phyloP scores from a whole-genome alignment of 2,329 filamentous ascomycete genomes.

The Phaeosphaeria sp. region DNA sequence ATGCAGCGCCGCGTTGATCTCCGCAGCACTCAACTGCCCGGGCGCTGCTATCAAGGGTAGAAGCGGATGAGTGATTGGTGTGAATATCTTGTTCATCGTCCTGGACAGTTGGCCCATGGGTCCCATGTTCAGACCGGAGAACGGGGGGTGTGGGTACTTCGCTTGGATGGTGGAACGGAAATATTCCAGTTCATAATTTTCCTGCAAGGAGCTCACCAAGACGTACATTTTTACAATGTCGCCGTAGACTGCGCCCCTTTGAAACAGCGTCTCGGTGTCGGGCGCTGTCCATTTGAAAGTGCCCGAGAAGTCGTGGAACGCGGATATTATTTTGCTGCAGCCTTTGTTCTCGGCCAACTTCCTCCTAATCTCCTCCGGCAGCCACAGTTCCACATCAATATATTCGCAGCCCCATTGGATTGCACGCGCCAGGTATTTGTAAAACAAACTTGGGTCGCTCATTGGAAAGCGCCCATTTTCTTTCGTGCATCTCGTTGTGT shows the following conservation, averaged over 20 bases:
- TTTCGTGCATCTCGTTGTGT: slow-evolving; percentile 80
- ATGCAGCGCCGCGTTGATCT: slow-evolving; percentile 81
- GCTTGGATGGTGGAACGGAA: slow-evolving; percentile 79
- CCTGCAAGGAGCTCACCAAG: slow-evolving; percentile 79
- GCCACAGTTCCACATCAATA: slow-evolving; percentile 86
- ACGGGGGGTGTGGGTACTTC: slow-evolving; percentile 73
- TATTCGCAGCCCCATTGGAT: slow-evolving; percentile 92
- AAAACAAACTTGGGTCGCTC: slow-evolving; percentile 76
- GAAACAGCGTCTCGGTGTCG: slow-evolving; percentile 74
- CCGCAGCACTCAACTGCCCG: slow-evolving; percentile 82
- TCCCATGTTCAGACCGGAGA: slow-evolving; percentile 88
- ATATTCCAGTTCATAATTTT: slow-evolving; percentile 90
- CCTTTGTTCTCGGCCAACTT: slow-evolving; percentile 73
- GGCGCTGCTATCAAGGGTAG: slow-evolving; percentile 84
- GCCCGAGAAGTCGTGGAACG: slow-evolving; percentile 87
- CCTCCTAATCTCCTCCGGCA: slow-evolving; percentile 76
- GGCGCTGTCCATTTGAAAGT: slow-evolving; percentile 82
- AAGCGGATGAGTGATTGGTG: slow-evolving; percentile 84
- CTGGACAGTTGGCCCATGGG: slow-evolving; percentile 84
- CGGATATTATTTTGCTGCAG: slow-evolving; percentile 86
- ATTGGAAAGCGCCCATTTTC: slow-evolving; percentile 88
- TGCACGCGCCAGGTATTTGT: slow-evolving; percentile 79
- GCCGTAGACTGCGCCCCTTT: slow-evolving; percentile 73
- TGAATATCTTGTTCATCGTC: slow-evolving; percentile 84
- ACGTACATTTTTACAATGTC: slow-evolving; percentile 93